These are phyloP conservation scores for Aspergillus versicolor DNA, from an alignment of 2,329 filamentous ascomycete species.

Conservation along the genomic window DNA sequence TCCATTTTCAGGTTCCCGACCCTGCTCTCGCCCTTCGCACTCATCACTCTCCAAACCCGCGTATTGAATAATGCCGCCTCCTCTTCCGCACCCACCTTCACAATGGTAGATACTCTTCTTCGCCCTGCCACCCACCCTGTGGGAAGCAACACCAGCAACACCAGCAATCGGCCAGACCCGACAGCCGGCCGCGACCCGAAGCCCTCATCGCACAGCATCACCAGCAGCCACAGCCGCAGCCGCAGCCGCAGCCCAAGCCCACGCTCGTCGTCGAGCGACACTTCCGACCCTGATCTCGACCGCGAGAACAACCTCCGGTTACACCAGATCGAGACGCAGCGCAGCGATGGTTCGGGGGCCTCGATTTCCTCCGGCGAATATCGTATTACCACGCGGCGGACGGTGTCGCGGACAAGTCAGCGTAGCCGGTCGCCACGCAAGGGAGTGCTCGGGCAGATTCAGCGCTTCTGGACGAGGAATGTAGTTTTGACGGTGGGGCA, in stretches of 20 bases:
- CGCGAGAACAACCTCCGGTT: slow-evolving; percentile 28
- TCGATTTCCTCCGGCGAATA: slow-evolving; percentile 38
- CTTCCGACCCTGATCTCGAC: slow-evolving; percentile 1
- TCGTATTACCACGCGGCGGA: slow-evolving; percentile 25
- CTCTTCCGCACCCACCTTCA: background rate
- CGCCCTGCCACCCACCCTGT: background rate
- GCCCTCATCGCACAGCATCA: background rate
- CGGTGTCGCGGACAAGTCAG: slow-evolving; percentile 21
- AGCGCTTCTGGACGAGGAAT: slow-evolving; percentile 75
- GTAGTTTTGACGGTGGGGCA: slow-evolving; percentile 39
- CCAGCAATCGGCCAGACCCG: no score
- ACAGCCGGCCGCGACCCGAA: background rate
- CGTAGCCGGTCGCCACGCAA: slow-evolving; percentile 14
- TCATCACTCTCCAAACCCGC: no score
- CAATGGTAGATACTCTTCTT: background rate
- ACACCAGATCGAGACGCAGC: slow-evolving; percentile 30
- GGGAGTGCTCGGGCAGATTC: slow-evolving; percentile 65
- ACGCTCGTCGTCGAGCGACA: background rate
- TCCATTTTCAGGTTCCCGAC: no score
- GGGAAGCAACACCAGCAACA: no score
- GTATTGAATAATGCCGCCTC: background rate
- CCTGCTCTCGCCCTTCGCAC: no score
- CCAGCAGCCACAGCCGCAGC: background rate
- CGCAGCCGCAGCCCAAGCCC: background rate
- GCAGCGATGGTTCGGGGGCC: slow-evolving; percentile 23